A percentile compares a stretch with the other conserved stretches of the same genome.
These are phyloP conservation scores for Sphaerulina musiva DNA, from an alignment of 2,329 filamentous ascomycete genomes.

Conservation along the genomic window DNA sequence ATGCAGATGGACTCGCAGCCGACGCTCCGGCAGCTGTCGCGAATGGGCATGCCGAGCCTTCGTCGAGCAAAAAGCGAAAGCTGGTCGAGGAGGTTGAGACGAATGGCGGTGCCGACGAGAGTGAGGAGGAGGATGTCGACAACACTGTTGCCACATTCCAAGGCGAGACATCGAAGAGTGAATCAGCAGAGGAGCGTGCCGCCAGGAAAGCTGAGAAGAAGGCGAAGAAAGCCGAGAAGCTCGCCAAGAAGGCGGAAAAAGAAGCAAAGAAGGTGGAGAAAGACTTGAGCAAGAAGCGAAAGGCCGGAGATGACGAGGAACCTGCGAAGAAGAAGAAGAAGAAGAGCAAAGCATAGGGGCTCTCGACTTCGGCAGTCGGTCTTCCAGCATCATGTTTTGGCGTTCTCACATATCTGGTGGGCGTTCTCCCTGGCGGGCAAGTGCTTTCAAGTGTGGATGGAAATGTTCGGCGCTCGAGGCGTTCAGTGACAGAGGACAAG, in stretches of 20 bases:
- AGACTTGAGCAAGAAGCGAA: slow-evolving; percentile 39
- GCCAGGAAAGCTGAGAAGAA: slow-evolving; percentile 14
- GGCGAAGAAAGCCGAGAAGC: slow-evolving; percentile 41
- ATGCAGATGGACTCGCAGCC: slow-evolving; percentile 76
- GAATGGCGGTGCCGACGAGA: slow-evolving; percentile 37
- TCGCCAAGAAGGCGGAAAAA: slow-evolving; percentile 47
- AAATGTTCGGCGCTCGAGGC: slow-evolving; percentile 11
- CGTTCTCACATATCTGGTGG: slow-evolving; percentile 3
- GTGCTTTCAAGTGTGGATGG: background rate
- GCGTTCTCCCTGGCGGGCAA: slow-evolving; percentile 3
- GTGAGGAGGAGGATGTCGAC: slow-evolving; percentile 39
- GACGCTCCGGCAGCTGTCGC: slow-evolving; percentile 55
- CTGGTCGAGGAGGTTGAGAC: slow-evolving; percentile 46
- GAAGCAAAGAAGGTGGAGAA: slow-evolving; percentile 49
- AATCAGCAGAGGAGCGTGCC: slow-evolving; percentile 11
- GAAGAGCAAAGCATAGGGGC: slow-evolving; percentile 23
- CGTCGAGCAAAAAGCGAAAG: slow-evolving; percentile 37
- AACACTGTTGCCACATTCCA: slow-evolving; percentile 25
- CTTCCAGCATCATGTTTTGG: slow-evolving; percentile 3
- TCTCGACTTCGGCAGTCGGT: background rate
- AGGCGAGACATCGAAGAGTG: slow-evolving; percentile 49
- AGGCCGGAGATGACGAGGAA: slow-evolving; percentile 19
- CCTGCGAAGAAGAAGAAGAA: slow-evolving; percentile 23
- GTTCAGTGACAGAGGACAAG: slow-evolving; percentile 2
- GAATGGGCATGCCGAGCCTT: slow-evolving; percentile 46